A percentile compares a stretch with the other conserved stretches of the same genome.
phyloP scores from a whole-genome alignment of 208 protist species.

The Trypanosoma theileri region DNA sequence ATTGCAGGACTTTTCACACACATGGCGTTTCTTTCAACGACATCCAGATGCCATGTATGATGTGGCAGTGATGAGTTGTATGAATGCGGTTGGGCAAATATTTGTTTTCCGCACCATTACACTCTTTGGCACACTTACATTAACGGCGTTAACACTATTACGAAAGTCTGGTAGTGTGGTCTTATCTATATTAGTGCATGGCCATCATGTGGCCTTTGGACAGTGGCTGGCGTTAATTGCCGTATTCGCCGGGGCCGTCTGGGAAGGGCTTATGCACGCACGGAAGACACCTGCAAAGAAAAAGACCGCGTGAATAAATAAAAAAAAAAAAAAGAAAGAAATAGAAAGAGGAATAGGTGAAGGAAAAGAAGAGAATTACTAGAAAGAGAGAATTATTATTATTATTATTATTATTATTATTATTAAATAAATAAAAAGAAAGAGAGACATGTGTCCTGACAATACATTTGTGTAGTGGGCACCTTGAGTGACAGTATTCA shows the following conservation, averaged over 20 bases:
- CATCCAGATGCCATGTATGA: slow-evolving; percentile 57
- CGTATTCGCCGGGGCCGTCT: slow-evolving; percentile 58
- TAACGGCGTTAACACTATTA: slow-evolving; percentile 80
- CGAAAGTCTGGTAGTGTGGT: slow-evolving; percentile 79
- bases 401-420: neutral
- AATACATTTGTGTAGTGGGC: neutral
- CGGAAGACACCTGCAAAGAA: neutral
- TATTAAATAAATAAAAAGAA: neutral
- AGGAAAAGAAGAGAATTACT: neutral
- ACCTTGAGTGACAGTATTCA: too few species aligned
- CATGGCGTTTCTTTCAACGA: slow-evolving; percentile 47
- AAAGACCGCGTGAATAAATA: neutral
- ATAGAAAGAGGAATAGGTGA: neutral
- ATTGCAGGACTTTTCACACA: slow-evolving; percentile 54
- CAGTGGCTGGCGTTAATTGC: slow-evolving; percentile 63
- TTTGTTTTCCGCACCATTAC: slow-evolving; percentile 84
- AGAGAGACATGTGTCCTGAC: neutral
- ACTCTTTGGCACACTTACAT: slow-evolving; percentile 72
- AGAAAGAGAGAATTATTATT: neutral
- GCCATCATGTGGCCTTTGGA: slow-evolving; percentile 41
- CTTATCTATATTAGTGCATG: slow-evolving; percentile 76
- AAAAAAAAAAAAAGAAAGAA: slow-evolving; percentile 1
- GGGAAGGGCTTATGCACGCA: slow-evolving; percentile 37
- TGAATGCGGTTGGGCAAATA: slow-evolving; percentile 74
- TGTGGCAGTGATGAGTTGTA: slow-evolving; percentile 56